Conservation (phyloP, 805 yeast genomes). For the Barnettozyma botsteinii region DNA sequence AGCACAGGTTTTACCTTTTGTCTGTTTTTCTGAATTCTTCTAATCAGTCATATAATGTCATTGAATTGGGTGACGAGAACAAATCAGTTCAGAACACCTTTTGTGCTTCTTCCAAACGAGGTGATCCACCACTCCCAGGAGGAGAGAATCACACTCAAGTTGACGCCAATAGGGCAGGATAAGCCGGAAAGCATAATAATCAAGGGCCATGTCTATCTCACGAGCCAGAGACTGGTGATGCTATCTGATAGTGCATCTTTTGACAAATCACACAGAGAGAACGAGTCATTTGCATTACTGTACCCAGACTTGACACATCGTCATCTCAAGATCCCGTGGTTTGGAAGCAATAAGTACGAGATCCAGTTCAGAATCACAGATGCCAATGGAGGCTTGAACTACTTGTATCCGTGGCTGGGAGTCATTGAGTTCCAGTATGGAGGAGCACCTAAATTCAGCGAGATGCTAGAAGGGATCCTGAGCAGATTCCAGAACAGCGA, state of each 20-base stretch:
- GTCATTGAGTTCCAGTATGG: constrained; percentile 40
- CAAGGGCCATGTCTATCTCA: constrained; percentile 36
- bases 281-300: constrained; percentile 35
- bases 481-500: constrained; percentile 33
- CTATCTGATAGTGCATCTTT: no score
- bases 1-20: no score
- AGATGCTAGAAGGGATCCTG: constrained; percentile 28
- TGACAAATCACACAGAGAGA: background rate
- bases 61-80: constrained; percentile 27
- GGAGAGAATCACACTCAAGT: constrained; percentile 11
- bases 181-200: constrained; percentile 20
- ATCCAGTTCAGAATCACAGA: constrained; percentile 34
- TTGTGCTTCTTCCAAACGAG: constrained; percentile 25
- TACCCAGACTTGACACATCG: constrained; percentile 29
- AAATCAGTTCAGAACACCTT: constrained; percentile 13
- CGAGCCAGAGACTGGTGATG: constrained; percentile 36
- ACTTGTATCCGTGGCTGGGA: constrained; percentile 33
- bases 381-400: constrained; percentile 31
- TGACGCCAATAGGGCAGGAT: constrained; percentile 18
- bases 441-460: constrained; percentile 39
- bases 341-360: constrained; percentile 47
- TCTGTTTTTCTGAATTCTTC: no score
- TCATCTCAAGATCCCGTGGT: constrained; percentile 44
- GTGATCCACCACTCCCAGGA: constrained; percentile 14
- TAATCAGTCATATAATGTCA: no score